Base-by-base conservation (phyloP, 352 stramenopile genomes). In the Phytopythium litorale region DNA sequence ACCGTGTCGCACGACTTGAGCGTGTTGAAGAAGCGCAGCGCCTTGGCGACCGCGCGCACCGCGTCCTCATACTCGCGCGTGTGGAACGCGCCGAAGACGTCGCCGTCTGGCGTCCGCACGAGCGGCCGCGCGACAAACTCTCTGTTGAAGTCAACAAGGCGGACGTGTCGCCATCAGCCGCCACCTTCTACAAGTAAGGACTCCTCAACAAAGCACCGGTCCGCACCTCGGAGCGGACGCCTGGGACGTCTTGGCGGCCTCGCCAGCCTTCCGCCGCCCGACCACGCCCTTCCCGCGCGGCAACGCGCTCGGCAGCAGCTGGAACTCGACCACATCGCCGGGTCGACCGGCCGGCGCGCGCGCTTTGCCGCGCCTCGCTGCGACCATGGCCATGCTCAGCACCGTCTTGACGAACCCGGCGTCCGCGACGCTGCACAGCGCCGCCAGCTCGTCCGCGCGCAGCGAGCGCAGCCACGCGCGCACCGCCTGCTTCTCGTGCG, bases 381-480 rank as follows among this genome's bases (percentile, higher is more conserved):
- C 46, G 32, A 51, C 53, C 64, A 83, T 79, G 33, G 66, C 75
- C 82, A 94, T 93, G 49, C 76, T 72, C 63, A 94, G 67, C 54
- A 93, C 60, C 16, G 84, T 91, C 65, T 92, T 92, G 38, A 93
- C 86, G 59, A 94, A 92, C 7, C 73, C 67, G 7, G 66, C 73
- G 49, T 94, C 82, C 19, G 82, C 77, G 25, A 91, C 70, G 33
- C 74, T 80, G 56, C 72, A 82, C 32, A 94, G 63, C 49, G 86
- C 91, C 54, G 72, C 68, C 63, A 84, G 72, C 48, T 92, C 79
- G 37, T 66, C 57, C 0, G 73, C 46, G 4, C 58, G 72, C 6
- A 90, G 58, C 9, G 58, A 55, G 15, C 57, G 68, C 11, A 94
- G 55, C 84, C 86, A 92, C 58, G 67, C 66, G 42, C 88, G 60